These are phyloP conservation scores for Picea abies DNA, from an alignment of 83 land plant genomes.

Conservation along the genomic window DNA sequence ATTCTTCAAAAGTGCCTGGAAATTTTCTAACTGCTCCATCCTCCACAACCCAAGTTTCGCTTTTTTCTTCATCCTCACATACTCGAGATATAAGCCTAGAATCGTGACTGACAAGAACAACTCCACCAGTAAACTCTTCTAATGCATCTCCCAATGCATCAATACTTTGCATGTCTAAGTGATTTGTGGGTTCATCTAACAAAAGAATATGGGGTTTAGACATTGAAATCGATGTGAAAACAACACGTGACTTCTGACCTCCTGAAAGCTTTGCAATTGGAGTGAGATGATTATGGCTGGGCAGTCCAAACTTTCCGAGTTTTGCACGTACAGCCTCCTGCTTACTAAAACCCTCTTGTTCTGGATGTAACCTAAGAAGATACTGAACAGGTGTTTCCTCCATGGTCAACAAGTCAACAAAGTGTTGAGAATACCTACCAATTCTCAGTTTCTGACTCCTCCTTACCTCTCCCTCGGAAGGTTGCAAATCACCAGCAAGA, in stretches of 20 bases:
- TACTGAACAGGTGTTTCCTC: constrained; percentile 94
- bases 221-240: constrained; percentile 96
- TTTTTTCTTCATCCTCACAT: constrained; percentile 91
- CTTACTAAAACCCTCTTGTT: constrained; percentile 92
- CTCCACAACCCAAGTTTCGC: constrained; percentile 94
- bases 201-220: constrained; percentile 95
- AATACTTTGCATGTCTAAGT: constrained; percentile 96
- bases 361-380: constrained; percentile 91
- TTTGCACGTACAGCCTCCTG: constrained; percentile 97
- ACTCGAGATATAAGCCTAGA: constrained; percentile 93
- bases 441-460: constrained; percentile 93
- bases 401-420: constrained; percentile 94
- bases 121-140: constrained; percentile 94
- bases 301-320: constrained; percentile 95
- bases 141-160: constrained; percentile 97
- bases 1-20: constrained; percentile 88
- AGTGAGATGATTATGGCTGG: constrained; percentile 93
- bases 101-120: constrained; percentile 95
- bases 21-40: constrained; percentile 73
- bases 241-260: constrained; percentile 89
- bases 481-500: constrained; percentile 88
- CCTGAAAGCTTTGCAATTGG: constrained; percentile 96
- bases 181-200: constrained; percentile 97
- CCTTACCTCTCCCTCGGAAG: constrained; percentile 77
- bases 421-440: constrained; percentile 97